Percentiles rank a stretch among this genome's conserved stretches.
Evolutionary conservation across 179 eudicot genomes (phyloP).

Genomic region (Actinidia arguta): DNA sequence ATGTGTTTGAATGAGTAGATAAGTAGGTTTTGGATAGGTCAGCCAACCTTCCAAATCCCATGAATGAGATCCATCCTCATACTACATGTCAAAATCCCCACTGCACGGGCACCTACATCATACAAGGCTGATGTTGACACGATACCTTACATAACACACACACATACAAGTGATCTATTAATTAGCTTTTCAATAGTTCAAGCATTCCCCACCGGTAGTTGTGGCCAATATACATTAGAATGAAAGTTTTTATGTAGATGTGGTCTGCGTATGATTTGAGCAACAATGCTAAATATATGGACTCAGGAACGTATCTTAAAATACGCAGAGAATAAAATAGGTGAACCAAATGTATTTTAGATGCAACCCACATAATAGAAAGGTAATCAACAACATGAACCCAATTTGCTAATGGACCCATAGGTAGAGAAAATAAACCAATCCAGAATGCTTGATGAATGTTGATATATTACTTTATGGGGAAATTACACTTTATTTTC

Average conservation of each 20-base stretch:
- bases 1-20: not conserved
- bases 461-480: no score
- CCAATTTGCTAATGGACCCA: no score
- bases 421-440: no score
- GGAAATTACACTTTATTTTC: no score
- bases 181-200: not conserved
- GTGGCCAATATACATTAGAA: not conserved
- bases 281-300: not conserved
- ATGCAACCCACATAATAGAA: no score
- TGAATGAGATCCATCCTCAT: not conserved
- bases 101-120: not conserved
- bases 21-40: not conserved
- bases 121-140: not conserved
- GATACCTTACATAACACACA: not conserved
- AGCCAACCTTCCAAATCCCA: not conserved
- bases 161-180: not conserved
- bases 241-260: not conserved
- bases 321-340: no score
- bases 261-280: not conserved
- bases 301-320: no score
- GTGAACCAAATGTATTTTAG: no score
- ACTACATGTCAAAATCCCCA: constrained; percentile 1
- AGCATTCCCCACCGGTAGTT: not conserved
- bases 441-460: no score
- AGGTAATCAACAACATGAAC: no score